Evolutionary conservation across 106 monocot species (phyloP).

Genomic region (Allium sativum): DNA sequence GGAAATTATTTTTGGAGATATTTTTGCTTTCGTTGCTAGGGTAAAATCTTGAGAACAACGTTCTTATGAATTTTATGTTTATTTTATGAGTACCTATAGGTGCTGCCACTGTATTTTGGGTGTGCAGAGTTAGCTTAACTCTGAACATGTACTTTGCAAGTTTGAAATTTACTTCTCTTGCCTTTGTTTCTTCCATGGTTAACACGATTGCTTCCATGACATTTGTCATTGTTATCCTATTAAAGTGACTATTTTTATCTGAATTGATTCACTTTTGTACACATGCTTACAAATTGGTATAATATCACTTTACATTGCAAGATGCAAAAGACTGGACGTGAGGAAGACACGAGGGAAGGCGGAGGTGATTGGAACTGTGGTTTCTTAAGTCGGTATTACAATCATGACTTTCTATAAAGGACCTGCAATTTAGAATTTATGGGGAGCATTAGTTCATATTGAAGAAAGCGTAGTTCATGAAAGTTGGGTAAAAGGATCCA

Average conservation of each 20-base stretch:
- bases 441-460: conserved; percentile 39
- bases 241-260: neutral
- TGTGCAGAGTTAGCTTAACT: conserved; percentile 60
- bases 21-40: conserved; percentile 71
- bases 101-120: neutral
- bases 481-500: conserved; percentile 60
- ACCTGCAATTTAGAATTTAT: conserved; percentile 28
- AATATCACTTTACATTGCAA: no score
- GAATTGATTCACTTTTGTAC: no score
- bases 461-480: conserved; percentile 44
- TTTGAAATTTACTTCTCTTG: conserved; percentile 70
- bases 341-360: conserved; percentile 44
- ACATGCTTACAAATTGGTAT: no score
- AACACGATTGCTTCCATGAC: conserved; percentile 81
- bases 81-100: neutral
- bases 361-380: conserved; percentile 53
- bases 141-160: conserved; percentile 92
- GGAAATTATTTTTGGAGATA: conserved; percentile 68
- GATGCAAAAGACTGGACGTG: conserved; percentile 44
- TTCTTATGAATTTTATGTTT: neutral
- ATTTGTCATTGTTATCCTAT: conserved; percentile 38
- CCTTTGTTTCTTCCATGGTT: conserved; percentile 63
- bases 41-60: conserved; percentile 19
- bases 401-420: conserved; percentile 85
- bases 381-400: conserved; percentile 65